Evolutionary conservation across 2,329 filamentous ascomycete genomes (phyloP), one percentile per base, ranked within the genome.

Genomic region (Pseudogymnoascus sp.): DNA sequence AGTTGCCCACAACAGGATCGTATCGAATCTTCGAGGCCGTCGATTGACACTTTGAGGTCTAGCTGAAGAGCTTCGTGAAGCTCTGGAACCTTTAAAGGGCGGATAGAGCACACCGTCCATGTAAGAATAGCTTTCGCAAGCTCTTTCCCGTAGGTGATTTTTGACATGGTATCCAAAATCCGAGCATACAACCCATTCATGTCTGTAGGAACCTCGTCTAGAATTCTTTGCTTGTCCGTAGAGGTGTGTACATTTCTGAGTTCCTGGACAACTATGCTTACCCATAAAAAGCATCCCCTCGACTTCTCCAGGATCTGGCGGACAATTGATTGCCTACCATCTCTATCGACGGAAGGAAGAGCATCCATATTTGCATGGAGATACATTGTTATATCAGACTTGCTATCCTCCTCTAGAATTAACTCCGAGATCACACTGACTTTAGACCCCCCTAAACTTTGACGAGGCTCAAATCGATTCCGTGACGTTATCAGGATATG

Each of bases 191-290:
- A n/a, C n/a, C 58, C 41, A 59, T 67, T 63, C 73, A 76, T 75
- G 6, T 71, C 72, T 58, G 68, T 64, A 2, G 75, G 75, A 4
- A 76, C 69, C 0, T 65, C 63, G 21, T 72, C 63, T 0, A 76
- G 68, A 21, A 73, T 67, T 18, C 68, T 23, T n/a, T 69, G 18
- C 18, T 73, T 70, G 5, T 68, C 70, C 16, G 6, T 16, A 38
- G 37, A 38, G 14, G 37, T 38, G 37, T 38, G 37, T 16, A 16
- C 14, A 38, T 38, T n/a, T 38, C 37, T 16, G 37, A 38, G 37
- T n/a, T 38, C 37, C 4, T 38, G 37, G 16, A 38, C 37, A 38
- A 38, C 37, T n/a, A 38, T 38, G n/a, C 37, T 38, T 7, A 38
- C 37, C 37, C 37, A 38, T 38, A 38, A 38, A 38, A 38, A 38